Base-by-base conservation (phyloP, 441 rosid genomes). In the Macaranga tanarius region DNA sequence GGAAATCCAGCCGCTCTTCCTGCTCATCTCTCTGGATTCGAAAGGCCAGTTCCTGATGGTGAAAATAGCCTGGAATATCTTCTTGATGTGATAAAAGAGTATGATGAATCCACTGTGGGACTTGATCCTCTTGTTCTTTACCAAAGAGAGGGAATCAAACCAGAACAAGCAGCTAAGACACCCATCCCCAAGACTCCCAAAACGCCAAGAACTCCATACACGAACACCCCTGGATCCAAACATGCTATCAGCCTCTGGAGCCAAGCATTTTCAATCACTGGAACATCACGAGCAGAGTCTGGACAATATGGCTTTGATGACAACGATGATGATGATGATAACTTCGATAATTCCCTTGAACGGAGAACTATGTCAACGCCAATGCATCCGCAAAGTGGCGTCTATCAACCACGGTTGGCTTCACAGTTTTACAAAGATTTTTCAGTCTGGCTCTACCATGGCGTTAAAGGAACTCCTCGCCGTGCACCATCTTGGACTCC, bases 11-110 rank as follows among this genome's bases (percentile, higher is more conserved):
- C 67, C 10, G 70, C 61, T 25, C 84, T 93, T 38, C 84, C 91
- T 7, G 65, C 67, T 0, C 88, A 87, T 74, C 88, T 93, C 65
- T 77, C 85, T 0, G 85, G 89, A 51, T 90, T 90, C 12, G 92
- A 94, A 15, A 82, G 86, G 79, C 86, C 96, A 0, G 75, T 87
- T 50, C 97, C 97, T 2, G 88, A 93, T 47, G 90, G 89, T 0
- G 91, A 93, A 77, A 93, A 86, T 75, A 85, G 84, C 72, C 70
- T 87, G 0, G 97, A 93, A 80, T 90, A 91, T 72, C 84, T 91
- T 40, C 87, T 93, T 2, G 96, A 93, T 62, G 86, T 93, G 31
- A 85, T 93, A 68, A 84, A 86, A 72, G 87, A 90, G 62, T 91
- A 91, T 42, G 94, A 93, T 51, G 90, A 86, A 69, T 86, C 98